A percentile compares a stretch with the other conserved stretches of the same genome.
Conservation (phyloP, 805 yeast species). For the Suhomyces prunicola region DNA sequence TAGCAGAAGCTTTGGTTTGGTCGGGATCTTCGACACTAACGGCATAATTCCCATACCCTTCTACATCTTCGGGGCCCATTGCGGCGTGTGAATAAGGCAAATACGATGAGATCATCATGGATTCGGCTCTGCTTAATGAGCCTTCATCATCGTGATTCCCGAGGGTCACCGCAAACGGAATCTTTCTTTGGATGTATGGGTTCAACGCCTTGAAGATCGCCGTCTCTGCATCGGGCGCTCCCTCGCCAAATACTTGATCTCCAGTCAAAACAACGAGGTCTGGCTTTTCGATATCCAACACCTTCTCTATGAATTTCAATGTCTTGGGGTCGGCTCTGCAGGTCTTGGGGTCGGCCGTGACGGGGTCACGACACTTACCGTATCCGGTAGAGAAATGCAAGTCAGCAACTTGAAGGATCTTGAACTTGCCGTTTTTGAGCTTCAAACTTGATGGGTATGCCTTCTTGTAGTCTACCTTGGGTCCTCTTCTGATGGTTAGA, state of each 20-base stretch:
- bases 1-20: constrained; percentile 34
- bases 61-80: constrained; percentile 62
- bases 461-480: constrained; percentile 26
- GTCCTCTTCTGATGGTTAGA: constrained; percentile 36
- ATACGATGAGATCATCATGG: constrained; percentile 53
- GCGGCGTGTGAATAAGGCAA: constrained; percentile 69
- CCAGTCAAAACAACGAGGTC: constrained; percentile 87
- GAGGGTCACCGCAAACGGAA: constrained; percentile 82
- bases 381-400: constrained; percentile 83
- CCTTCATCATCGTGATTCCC: constrained; percentile 98
- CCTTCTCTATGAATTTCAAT: constrained; percentile 52
- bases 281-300: constrained; percentile 74
- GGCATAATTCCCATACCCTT: constrained; percentile 83
- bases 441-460: constrained; percentile 29
- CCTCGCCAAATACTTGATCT: constrained; percentile 84
- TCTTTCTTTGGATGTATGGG: constrained; percentile 62
- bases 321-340: constrained; percentile 85
- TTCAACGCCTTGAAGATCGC: constrained; percentile 72
- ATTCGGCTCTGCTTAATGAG: constrained; percentile 51
- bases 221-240: constrained; percentile 76
- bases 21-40: constrained; percentile 49
- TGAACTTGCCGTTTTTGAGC: constrained; percentile 52
- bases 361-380: constrained; percentile 77
- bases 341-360: constrained; percentile 45
- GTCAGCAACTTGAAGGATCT: constrained; percentile 87